A percentile compares a stretch with the other conserved stretches of the same genome.
phyloP scores from a whole-genome alignment of 495 filamentous ascomycete genomes.

The Penicillium turbatum region DNA sequence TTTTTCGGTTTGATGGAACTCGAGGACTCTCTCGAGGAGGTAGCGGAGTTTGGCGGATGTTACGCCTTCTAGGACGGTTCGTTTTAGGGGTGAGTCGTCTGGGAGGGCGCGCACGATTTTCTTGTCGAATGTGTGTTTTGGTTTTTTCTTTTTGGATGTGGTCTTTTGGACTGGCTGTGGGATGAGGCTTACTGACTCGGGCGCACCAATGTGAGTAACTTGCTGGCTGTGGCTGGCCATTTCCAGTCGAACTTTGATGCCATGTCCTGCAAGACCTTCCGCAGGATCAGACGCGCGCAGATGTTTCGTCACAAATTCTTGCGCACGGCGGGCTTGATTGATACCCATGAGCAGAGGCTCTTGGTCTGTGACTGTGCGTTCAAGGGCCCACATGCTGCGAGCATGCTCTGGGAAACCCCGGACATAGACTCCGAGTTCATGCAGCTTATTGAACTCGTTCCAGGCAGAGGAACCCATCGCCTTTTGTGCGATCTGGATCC shows the following conservation, averaged over 20 bases:
- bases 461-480: slow-evolving; percentile 59
- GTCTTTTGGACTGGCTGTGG: slow-evolving; percentile 16
- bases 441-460: slow-evolving; percentile 58
- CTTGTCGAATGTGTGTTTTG: slow-evolving; percentile 35
- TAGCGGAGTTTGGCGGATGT: slow-evolving; percentile 87
- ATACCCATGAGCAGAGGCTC: slow-evolving; percentile 48
- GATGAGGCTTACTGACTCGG: slow-evolving; percentile 11
- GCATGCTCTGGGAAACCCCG: slow-evolving; percentile 51
- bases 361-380: slow-evolving; percentile 24
- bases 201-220: slow-evolving; percentile 10
- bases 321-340: slow-evolving; percentile 53
- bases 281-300: slow-evolving; percentile 44
- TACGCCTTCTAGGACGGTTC: slow-evolving; percentile 68
- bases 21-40: slow-evolving; percentile 64
- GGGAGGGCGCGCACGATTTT: slow-evolving; percentile 34
- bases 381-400: slow-evolving; percentile 61
- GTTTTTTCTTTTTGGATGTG: slow-evolving; percentile 27
- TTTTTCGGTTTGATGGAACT: slow-evolving; percentile 68
- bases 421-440: slow-evolving; percentile 75
- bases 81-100: slow-evolving; percentile 50
- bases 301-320: slow-evolving; percentile 55
- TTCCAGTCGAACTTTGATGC: slow-evolving; percentile 38
- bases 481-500: slow-evolving; percentile 56
- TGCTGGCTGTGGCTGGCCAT: slow-evolving; percentile 23
- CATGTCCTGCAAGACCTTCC: slow-evolving; percentile 48